Evolutionary conservation across 1,139 yeast species (phyloP).

Genomic region (Scheffersomyces illinoinensis): DNA sequence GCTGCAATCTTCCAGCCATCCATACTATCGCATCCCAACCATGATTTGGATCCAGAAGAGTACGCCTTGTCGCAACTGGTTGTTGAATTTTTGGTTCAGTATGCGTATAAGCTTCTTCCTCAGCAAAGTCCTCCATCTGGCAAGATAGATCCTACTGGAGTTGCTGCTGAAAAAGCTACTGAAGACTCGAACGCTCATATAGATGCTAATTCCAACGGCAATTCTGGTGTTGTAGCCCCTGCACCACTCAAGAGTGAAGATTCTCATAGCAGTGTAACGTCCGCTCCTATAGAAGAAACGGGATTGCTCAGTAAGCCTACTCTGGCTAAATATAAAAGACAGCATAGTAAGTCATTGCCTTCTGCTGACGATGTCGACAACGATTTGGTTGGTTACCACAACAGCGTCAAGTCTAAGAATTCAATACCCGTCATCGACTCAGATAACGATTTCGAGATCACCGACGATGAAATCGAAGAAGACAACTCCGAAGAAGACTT

Average conservation of each 20-base stretch:
- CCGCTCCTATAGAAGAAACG: slow-evolving; percentile 16
- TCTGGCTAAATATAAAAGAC: slow-evolving; percentile 32
- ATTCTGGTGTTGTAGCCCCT: slow-evolving; percentile 1
- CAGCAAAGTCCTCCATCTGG: slow-evolving; percentile 19
- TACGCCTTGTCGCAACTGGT: slow-evolving; percentile 86
- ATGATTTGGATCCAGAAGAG: slow-evolving; percentile 89
- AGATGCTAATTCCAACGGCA: slow-evolving; percentile 3
- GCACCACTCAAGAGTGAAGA: neutral
- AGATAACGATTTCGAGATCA: slow-evolving; percentile 30
- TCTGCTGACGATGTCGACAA: slow-evolving; percentile 48
- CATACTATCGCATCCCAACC: slow-evolving; percentile 85
- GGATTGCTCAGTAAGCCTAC: slow-evolving; percentile 14
- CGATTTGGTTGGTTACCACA: slow-evolving; percentile 44
- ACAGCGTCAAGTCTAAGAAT: slow-evolving; percentile 16
- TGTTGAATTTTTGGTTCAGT: slow-evolving; percentile 85
- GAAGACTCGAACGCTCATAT: neutral
- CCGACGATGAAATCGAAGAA: slow-evolving; percentile 28
- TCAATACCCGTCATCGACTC: slow-evolving; percentile 26
- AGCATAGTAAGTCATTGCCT: slow-evolving; percentile 63
- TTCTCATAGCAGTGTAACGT: slow-evolving; percentile 12
- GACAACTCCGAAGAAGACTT: slow-evolving; percentile 19
- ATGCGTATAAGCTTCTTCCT: slow-evolving; percentile 76
- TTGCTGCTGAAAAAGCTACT: neutral
- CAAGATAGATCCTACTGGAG: neutral
- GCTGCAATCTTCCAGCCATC: slow-evolving; percentile 98